Base-by-base conservation (phyloP, 179 eudicot genomes). In the Silene vulgaris region DNA sequence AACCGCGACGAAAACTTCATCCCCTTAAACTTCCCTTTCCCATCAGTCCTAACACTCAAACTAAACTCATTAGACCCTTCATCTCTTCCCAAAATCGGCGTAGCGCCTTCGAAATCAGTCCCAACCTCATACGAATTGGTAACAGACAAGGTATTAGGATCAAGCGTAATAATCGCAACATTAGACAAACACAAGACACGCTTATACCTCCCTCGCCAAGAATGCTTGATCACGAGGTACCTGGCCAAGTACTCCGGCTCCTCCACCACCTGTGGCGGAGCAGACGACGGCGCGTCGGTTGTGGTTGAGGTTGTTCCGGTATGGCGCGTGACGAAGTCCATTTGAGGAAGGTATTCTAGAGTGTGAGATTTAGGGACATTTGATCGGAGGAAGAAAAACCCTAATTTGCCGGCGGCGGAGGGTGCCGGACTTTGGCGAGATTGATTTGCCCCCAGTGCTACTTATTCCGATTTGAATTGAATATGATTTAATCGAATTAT, bases 201-300 rank as follows among this genome's bases (percentile, higher is more conserved):
- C 88, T 92, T 95, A 81, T 95, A 95, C 63, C 99, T 85, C 8
- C 99, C 99, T 0, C 97, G 85, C 99, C 99, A 95, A 5, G 99
- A 95, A 76, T 95, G 99, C 75, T 95, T 95, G 14, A 95, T 76
- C 11, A 90, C 97, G 74, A 87, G 23, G 76, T 90, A 95, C 5
- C 99, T 79, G 4, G 93, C 93, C 76, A 90, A 50, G 73, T 92
- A 95, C 85, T 95, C 99, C 0, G 90, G 97, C 86, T 95, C 99
- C 78, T 95, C 99, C 1, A 75, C 13, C 1, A 84, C 78, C 23
- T 56, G 78, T 21, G 87, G 71, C 1, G 88, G 71, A 1, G 87
- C 57, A 16, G 92, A 30, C 16, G 85, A 29, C 7, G 88, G 21
- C 20, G 67, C 43, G n/a, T 69, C 76, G 69, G 81, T 56, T 23